Evolutionary conservation across 2,329 filamentous ascomycete genomes (phyloP), one percentile per base, ranked within the genome.

Genomic region (Dryadomyces quercivorus): DNA sequence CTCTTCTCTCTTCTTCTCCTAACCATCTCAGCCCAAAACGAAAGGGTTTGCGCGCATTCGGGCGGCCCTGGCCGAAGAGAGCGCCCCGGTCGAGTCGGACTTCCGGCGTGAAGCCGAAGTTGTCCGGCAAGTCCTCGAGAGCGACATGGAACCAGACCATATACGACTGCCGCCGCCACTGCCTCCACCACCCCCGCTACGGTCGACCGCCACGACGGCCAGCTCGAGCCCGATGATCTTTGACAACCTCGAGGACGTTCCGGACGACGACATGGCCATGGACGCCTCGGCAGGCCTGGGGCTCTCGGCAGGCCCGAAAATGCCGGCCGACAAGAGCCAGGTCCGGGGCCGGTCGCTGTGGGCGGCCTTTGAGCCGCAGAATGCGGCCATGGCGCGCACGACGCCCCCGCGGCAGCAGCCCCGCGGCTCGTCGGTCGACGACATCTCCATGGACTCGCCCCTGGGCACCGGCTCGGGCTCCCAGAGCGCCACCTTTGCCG

Each of bases 11-110:
- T 51, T 51, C 21, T 42, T 51, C 31, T 13, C 36, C 36, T 12
- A 15, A 21, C 31, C 31, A 21, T 66, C 73, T 59, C 61, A 94
- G 88, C 93, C 94, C 13, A 98, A 97, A 74, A 93, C 92, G 0
- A 95, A 95, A 70, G 90, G 86, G 0, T 98, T 98, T 67, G 90
- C 91, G 5, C 85, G 93, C 12, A 95, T 98, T 60, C 83, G 88
- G 58, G 93, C 92, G 9, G 90, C 90, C 3, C 76, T 98, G 0
- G 77, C 88, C 55, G 93, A 98, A 70, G 93, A 98, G 70, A 80
- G 81, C 16, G 82, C 90, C 0, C 93, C 93, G 0, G 75, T 95
- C 10, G 93, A 98, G 62, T 85, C 86, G 45, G 93, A 98, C 67
- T 83, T 89, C 55, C 84, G 87, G 52, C 85, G 90, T 43, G 93